Percentiles rank a stretch among this genome's conserved stretches.
These are phyloP conservation scores for Niveomyces coronatus DNA, from an alignment of 2,329 filamentous ascomycete genomes.

Conservation along the genomic window DNA sequence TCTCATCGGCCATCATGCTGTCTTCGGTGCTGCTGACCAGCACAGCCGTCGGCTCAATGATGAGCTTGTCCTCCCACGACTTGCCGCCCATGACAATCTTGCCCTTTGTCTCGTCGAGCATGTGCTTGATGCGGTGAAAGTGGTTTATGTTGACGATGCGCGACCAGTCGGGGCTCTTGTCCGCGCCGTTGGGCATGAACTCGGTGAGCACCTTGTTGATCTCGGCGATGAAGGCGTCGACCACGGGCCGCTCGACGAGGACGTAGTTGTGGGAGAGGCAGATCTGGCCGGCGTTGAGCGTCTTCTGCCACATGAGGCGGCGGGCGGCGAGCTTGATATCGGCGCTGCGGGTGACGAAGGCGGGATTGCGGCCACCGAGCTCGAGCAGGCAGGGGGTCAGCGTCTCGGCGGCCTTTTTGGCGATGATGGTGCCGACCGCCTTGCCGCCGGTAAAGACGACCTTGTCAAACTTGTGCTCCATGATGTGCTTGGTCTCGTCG, in stretches of 20 bases:
- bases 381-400: slow-evolving; percentile 84
- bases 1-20: slow-evolving; percentile 76
- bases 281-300: slow-evolving; percentile 76
- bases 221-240: slow-evolving; percentile 62
- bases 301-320: slow-evolving; percentile 82
- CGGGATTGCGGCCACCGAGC: slow-evolving; percentile 84
- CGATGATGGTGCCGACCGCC: slow-evolving; percentile 73
- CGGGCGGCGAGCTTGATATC: slow-evolving; percentile 72
- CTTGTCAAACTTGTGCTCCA: slow-evolving; percentile 93
- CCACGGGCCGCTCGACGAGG: slow-evolving; percentile 65
- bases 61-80: slow-evolving; percentile 68
- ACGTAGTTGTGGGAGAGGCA: slow-evolving; percentile 92
- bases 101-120: slow-evolving; percentile 77
- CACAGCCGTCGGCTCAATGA: slow-evolving; percentile 91
- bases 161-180: slow-evolving; percentile 65
- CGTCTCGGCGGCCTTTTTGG: slow-evolving; percentile 79
- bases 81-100: slow-evolving; percentile 81
- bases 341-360: slow-evolving; percentile 77
- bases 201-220: slow-evolving; percentile 61
- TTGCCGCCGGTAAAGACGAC: slow-evolving; percentile 89
- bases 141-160: slow-evolving; percentile 73
- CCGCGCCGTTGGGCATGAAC: slow-evolving; percentile 77
- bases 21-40: slow-evolving; percentile 58
- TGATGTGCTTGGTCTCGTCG: slow-evolving; percentile 67
- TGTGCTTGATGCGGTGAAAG: slow-evolving; percentile 75